These are phyloP conservation scores for Diutina ranongensis DNA, from an alignment of 1,139 yeast species.

Conservation along the genomic window DNA sequence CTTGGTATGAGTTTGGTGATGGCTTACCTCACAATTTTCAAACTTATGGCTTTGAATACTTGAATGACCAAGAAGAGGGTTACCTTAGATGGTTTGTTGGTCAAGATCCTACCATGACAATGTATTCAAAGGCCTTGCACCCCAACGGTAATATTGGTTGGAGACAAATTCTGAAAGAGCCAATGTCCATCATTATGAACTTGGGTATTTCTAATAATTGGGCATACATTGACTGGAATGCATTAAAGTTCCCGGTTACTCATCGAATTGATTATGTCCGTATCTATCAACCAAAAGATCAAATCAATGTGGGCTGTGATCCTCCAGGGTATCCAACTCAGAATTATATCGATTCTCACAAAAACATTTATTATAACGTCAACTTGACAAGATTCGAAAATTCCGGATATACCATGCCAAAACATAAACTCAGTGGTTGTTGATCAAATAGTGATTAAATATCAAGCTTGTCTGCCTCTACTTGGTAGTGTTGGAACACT, in stretches of 20 bases:
- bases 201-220: conserved; percentile 72
- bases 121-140: conserved; percentile 51
- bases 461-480: background rate
- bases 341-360: conserved; percentile 58
- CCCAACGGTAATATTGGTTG: conserved; percentile 39
- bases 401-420: conserved; percentile 61
- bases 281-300: conserved; percentile 57
- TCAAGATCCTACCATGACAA: conserved; percentile 48
- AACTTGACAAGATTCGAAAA: conserved; percentile 42
- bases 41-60: conserved; percentile 40
- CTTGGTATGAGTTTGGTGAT: conserved; percentile 18
- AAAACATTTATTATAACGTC: conserved; percentile 46
- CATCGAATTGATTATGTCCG: conserved; percentile 69
- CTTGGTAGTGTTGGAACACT: conserved; percentile 17
- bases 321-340: conserved; percentile 64
- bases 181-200: conserved; percentile 35
- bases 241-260: conserved; percentile 54
- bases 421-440: conserved; percentile 19
- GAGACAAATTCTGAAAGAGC: conserved; percentile 18
- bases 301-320: conserved; percentile 53
- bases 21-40: conserved; percentile 14
- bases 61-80: conserved; percentile 55
- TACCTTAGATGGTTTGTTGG: conserved; percentile 81
- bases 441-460: background rate
- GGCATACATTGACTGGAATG: conserved; percentile 76